phyloP scores from a whole-genome alignment of 192 early-diverging fungal genomes.

The Pilaira anomala region DNA sequence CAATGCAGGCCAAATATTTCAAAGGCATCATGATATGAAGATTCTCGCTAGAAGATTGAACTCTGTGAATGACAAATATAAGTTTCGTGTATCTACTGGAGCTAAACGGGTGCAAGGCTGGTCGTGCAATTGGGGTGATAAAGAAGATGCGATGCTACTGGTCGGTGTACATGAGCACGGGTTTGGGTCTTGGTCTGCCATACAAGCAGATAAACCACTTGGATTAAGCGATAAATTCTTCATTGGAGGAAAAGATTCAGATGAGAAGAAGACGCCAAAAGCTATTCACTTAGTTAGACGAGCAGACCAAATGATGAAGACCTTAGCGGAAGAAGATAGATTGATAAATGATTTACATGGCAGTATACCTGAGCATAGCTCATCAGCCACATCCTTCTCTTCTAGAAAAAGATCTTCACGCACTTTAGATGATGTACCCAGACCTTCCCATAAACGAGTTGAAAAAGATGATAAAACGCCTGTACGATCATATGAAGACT shows the following conservation, averaged over 20 bases:
- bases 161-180: constrained; percentile 94
- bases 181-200: constrained; percentile 86
- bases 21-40: constrained; percentile 71
- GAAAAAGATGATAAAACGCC: background rate
- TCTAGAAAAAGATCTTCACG: background rate
- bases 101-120: constrained; percentile 85
- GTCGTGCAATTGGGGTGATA: constrained; percentile 81
- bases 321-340: constrained; percentile 67
- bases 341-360: background rate
- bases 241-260: constrained; percentile 43
- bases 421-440: background rate
- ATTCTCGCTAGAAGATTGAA: constrained; percentile 63
- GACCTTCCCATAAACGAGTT: background rate
- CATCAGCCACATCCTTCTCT: no score
- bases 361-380: no score
- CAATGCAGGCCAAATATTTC: constrained; percentile 79
- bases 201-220: constrained; percentile 77
- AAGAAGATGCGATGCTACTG: constrained; percentile 94
- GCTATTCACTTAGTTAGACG: constrained; percentile 82
- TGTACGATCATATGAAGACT: background rate
- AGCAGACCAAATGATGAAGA: constrained; percentile 88
- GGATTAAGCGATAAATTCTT: constrained; percentile 87
- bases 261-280: constrained; percentile 66
- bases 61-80: constrained; percentile 48
- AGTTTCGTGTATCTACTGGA: constrained; percentile 77